These are phyloP conservation scores for Cryptosporidium felis DNA, from an alignment of 169 alveolate species.

Conservation along the genomic window DNA sequence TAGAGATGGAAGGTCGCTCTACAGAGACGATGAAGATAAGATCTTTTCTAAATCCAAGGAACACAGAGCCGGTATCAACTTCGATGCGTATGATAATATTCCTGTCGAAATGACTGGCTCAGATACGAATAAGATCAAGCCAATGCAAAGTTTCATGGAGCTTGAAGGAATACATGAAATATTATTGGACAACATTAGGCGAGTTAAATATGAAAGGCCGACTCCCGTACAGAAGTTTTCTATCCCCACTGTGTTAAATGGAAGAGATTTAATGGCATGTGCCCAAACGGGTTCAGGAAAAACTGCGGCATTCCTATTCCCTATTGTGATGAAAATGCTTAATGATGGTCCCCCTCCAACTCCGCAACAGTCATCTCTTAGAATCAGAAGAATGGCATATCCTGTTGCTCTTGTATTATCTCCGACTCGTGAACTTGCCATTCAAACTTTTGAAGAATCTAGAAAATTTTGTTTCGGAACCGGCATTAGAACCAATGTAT, in stretches of 20 bases:
- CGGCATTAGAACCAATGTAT: conserved; percentile 89
- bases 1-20: conserved; percentile 82
- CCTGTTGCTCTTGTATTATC: conserved; percentile 81
- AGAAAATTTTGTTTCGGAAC: conserved; percentile 88
- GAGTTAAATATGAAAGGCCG: conserved; percentile 89
- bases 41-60: conserved; percentile 80
- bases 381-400: conserved; percentile 71
- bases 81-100: conserved; percentile 84
- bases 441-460: conserved; percentile 91
- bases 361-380: conserved; percentile 67
- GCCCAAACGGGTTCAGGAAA: conserved; percentile 99
- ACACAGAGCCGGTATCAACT: conserved; percentile 85
- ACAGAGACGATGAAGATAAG: conserved; percentile 82
- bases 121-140: conserved; percentile 77
- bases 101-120: conserved; percentile 88
- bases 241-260: conserved; percentile 90
- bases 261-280: conserved; percentile 95
- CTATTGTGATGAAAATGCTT: conserved; percentile 91
- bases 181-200: conserved; percentile 78
- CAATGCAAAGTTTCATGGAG: conserved; percentile 80
- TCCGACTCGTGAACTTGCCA: conserved; percentile 98
- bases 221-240: conserved; percentile 95
- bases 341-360: conserved; percentile 85
- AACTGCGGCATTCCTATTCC: conserved; percentile 97
- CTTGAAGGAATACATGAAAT: conserved; percentile 78